Evolutionary conservation across 2,329 filamentous ascomycete species (phyloP).

Genomic region (Aspergillus proliferans): DNA sequence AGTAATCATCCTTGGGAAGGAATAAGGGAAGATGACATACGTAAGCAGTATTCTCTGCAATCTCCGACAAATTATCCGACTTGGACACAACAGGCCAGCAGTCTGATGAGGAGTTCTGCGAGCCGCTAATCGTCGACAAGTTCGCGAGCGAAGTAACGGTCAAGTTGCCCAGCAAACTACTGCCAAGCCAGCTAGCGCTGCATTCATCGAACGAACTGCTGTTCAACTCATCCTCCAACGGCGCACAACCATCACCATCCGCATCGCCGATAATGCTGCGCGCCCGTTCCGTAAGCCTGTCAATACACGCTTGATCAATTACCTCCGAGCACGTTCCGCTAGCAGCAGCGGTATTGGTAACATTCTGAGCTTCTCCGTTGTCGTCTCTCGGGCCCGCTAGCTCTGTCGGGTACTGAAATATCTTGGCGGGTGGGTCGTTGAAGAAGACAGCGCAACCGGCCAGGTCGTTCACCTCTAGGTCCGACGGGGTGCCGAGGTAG

Average conservation of each 20-base stretch:
- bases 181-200: neutral
- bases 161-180: constrained; percentile 6
- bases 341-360: constrained; percentile 3
- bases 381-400: neutral
- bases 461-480: constrained; percentile 1
- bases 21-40: neutral
- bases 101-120: constrained; percentile 2
- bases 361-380: neutral
- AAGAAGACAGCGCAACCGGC: constrained; percentile 13
- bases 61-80: constrained; percentile 4
- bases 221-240: neutral
- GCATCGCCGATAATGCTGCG: neutral
- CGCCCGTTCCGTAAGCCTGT: constrained; percentile 6
- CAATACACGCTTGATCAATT: constrained; percentile 10
- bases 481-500: constrained; percentile 9
- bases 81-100: constrained; percentile 12
- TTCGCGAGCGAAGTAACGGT: constrained; percentile 3
- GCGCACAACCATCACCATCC: neutral
- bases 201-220: constrained; percentile 4
- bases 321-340: constrained; percentile 9
- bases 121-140: neutral
- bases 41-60: neutral
- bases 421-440: constrained; percentile 7
- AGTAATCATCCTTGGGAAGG: neutral
- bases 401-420: constrained; percentile 1